These are phyloP conservation scores for Exophiala aquamarina DNA, from an alignment of 2,329 filamentous ascomycete species.

Conservation along the genomic window DNA sequence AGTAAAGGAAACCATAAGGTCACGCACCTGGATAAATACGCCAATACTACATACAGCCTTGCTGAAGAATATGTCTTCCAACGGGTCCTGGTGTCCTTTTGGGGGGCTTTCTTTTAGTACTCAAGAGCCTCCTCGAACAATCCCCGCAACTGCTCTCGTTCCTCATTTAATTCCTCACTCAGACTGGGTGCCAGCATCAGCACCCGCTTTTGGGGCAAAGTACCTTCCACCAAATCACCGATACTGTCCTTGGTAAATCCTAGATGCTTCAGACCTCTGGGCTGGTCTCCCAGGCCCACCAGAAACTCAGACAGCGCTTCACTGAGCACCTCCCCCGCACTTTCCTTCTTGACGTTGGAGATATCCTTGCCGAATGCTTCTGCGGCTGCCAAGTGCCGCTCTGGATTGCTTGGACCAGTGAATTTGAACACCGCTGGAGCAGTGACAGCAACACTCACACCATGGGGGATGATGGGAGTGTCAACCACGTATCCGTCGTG, in stretches of 20 bases:
- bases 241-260: constrained; percentile 77
- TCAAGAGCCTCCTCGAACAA: constrained; percentile 66
- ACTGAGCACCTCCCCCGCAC: constrained; percentile 81
- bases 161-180: constrained; percentile 65
- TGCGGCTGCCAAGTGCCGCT: constrained; percentile 84
- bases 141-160: constrained; percentile 68
- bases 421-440: constrained; percentile 93
- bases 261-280: constrained; percentile 76
- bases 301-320: constrained; percentile 83
- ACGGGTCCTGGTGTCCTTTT: too few relatives aligned
- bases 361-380: constrained; percentile 90
- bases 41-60: neutral
- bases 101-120: constrained; percentile 43
- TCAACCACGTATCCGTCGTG: constrained; percentile 82
- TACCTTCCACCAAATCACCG: constrained; percentile 85
- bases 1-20: too few relatives aligned
- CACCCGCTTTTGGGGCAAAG: constrained; percentile 86
- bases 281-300: constrained; percentile 82
- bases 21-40: neutral
- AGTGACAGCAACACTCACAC: constrained; percentile 90
- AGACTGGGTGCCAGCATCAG: constrained; percentile 87
- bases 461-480: constrained; percentile 85
- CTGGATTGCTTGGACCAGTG: constrained; percentile 86
- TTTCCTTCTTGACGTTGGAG: constrained; percentile 81
- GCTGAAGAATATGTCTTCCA: too few relatives aligned